Evolutionary conservation across 176 grass and related monocot genomes (phyloP), one percentile per base, ranked within the genome.

Genomic region (Bromus sterilis): DNA sequence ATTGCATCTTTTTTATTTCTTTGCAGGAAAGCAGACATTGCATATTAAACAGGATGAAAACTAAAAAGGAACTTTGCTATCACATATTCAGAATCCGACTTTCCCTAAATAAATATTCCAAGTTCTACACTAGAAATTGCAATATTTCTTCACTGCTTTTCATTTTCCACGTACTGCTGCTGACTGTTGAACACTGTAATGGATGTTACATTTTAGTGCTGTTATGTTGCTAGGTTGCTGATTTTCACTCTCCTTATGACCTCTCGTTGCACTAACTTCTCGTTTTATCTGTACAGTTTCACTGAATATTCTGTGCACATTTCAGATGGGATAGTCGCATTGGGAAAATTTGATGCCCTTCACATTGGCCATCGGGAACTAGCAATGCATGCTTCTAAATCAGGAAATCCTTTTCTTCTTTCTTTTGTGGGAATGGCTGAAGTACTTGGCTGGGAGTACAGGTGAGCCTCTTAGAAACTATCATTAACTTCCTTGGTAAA

Each of bases 321-420:
- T 85, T 85, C 87, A 99, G 96, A 83, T 87, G 96, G 93, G 72
- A 93, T 99, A 80, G 96, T 99, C 34, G 96, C 96, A 33, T 89
- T 99, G 79, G 96, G 93, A n/a, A 99, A 99, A 58, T 99, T 99
- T 87, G 96, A 99, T 86, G 96, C 96, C 35, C 93, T 99, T 82
- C 96, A 99, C 36, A 99, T 95, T 60, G 93, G 96, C 46, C 96
- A 99, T 79, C 82, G 93, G 31, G 88, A 99, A 84, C 76, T 99
- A 56, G 96, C 91, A 68, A 91, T 90, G 80, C 88, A 99, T 48
- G 91, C 96, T 78, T 95, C 96, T 77, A 91, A 91, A 80, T 85
- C 82, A 42, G 96, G 93, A 58, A 79, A 63, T 85, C 96, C 96
- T 62, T 95, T 95, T 83, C 93, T 99, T 72, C 87, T 99, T 71